Conservation (phyloP, 306 rosid genomes). For the Malus domestica region DNA sequence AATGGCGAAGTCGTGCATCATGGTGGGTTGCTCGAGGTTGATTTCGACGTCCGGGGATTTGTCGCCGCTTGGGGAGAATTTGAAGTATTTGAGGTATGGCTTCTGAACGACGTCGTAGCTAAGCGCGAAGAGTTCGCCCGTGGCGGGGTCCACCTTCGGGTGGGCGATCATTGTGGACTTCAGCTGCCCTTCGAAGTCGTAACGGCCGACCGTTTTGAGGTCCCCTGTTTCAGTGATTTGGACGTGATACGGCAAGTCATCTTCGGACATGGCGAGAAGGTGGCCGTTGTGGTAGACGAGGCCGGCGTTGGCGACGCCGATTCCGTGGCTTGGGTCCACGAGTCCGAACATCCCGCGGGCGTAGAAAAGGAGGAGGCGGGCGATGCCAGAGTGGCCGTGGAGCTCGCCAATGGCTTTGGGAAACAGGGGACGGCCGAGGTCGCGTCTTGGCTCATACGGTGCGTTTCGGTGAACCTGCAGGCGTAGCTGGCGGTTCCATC, state of each 20-base stretch:
- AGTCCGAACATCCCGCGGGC: constrained; percentile 57
- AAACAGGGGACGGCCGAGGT: constrained; percentile 66
- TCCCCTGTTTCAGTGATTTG: constrained; percentile 55
- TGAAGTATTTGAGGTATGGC: constrained; percentile 79
- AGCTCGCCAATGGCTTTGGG: constrained; percentile 97
- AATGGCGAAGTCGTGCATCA: constrained; percentile 95
- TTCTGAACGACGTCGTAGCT: constrained; percentile 65
- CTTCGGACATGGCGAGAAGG: constrained; percentile 75
- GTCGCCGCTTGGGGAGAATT: constrained; percentile 41
- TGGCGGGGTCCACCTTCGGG: constrained; percentile 66
- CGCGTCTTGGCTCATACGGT: constrained; percentile 55
- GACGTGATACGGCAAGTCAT: constrained; percentile 76
- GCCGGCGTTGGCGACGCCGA: constrained; percentile 97
- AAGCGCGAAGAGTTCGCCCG: constrained; percentile 56
- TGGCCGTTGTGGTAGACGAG: constrained; percentile 65
- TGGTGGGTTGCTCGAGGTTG: constrained; percentile 54
- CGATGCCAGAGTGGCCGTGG: constrained; percentile 94
- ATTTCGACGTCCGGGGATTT: constrained; percentile 75
- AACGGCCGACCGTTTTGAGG: constrained; percentile 65
- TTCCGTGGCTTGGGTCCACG: constrained; percentile 60
- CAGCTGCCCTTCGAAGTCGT: constrained; percentile 51
- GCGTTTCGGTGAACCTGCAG: constrained; percentile 80
- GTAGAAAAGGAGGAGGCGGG: constrained; percentile 66
- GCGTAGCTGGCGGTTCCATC: constrained; percentile 55
- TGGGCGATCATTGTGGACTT: constrained; percentile 85